Evolutionary conservation across 257 asterid genomes (phyloP), one percentile per base, ranked within the genome.

Genomic region (Salvia rosmarinus): DNA sequence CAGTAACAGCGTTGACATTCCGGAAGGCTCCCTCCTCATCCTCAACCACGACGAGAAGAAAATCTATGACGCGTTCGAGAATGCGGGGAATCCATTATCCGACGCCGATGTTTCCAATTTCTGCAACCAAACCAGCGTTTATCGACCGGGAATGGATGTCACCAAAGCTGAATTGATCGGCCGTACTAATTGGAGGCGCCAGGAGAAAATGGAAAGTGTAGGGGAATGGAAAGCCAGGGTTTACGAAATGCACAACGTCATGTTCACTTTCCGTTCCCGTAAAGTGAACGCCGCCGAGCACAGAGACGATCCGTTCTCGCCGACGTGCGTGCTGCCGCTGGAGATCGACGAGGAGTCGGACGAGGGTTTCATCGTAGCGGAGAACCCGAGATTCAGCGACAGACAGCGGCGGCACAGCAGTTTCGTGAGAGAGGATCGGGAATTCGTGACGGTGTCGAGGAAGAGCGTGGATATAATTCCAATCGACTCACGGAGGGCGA

Each of bases 141-240:
- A 91, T 58, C 89, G 99, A 2, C 98, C 99, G 0, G 99, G 99
- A 51, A 88, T 91, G 91, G 99, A 95, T 76, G 99, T 95, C 34
- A 91, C 99, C 0, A 88, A 74, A 67, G 96, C 99, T 12, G 91
- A 86, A 68, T 78, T 95, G 14, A 64, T 91, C 54, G 74, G 95
- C 71, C 89, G 96, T 5, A 95, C 91, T 17, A 95, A 95, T 75
- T 95, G 99, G 99, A 85, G 96, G 66, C 80, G 90, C 49, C 96
- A 89, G 62, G 98, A 89, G 65, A 95, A 95, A 71, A 75, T 51
- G 14, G 99, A 95, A 43, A 89, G 9, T 7, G 90, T 95, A 2
- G 96, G 98, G 0, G 88, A 85, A 14, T 95, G 96, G 96, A 95
- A 88, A 75, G 90, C 98, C 14, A 88, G 82, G 77, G 98, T 95